phyloP scores from a whole-genome alignment of 2,329 filamentous ascomycete genomes.

The Biscogniauxia sp. region DNA sequence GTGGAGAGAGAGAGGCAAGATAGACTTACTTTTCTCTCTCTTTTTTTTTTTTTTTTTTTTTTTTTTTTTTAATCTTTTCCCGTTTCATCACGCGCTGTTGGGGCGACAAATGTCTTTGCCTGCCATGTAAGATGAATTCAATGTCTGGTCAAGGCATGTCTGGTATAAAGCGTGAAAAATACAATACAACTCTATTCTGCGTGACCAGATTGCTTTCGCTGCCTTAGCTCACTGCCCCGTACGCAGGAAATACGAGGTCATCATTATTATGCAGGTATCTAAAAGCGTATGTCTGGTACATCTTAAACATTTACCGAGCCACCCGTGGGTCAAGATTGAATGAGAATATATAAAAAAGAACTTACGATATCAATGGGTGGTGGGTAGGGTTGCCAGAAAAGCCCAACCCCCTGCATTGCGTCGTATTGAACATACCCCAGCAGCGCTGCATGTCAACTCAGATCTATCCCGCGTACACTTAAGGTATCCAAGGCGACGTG shows the following conservation, averaged over 20 bases:
- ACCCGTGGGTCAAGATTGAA: too few relatives aligned
- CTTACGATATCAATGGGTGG: background rate
- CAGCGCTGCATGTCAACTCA: background rate
- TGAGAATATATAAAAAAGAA: background rate
- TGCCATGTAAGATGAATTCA: too few relatives aligned
- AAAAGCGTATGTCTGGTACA: background rate
- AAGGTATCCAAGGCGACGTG: background rate
- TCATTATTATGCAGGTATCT: background rate
- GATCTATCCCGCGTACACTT: background rate
- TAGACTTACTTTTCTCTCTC: too few relatives aligned
- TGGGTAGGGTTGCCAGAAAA: background rate
- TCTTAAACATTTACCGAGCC: background rate
- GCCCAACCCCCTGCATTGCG: background rate
- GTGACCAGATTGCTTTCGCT: background rate
- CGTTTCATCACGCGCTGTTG: too few relatives aligned
- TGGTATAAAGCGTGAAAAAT: too few relatives aligned
- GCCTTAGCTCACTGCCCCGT: background rate
- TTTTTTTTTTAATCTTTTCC: too few relatives aligned
- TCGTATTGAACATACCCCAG: background rate
- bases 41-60: too few relatives aligned
- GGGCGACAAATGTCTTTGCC: too few relatives aligned
- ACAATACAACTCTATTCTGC: background rate
- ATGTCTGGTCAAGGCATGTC: too few relatives aligned
- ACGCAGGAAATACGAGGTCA: background rate
- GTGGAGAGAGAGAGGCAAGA: too few relatives aligned